Percentiles rank a stretch among this genome's conserved stretches.
Evolutionary conservation across 257 asterid genomes (phyloP).

Genomic region (Voacanga thouarsii): DNA sequence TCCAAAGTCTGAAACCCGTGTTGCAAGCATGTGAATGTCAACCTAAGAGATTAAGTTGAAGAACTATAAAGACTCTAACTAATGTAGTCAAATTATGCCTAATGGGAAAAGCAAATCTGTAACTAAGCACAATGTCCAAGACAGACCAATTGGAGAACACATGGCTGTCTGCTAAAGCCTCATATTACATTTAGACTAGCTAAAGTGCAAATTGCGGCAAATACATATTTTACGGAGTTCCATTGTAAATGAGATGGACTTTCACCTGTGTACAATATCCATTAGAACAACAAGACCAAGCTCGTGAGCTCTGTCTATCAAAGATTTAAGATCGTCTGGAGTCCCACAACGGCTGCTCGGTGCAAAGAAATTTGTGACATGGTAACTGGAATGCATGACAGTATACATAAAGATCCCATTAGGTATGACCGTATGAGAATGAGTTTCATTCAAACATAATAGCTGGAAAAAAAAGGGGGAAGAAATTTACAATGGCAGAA

Average conservation of each 20-base stretch:
- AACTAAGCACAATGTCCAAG: neutral
- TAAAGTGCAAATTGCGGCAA: neutral
- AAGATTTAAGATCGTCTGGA: slow-evolving; percentile 93
- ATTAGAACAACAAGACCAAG: slow-evolving; percentile 90
- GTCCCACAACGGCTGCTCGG: slow-evolving; percentile 99
- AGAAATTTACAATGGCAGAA: neutral
- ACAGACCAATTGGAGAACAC: neutral
- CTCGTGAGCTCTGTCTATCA: slow-evolving; percentile 97
- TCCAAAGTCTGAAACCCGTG: neutral
- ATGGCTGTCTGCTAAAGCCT: neutral
- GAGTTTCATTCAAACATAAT: neutral
- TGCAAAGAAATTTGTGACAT: slow-evolving; percentile 97
- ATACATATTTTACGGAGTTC: slow-evolving; percentile 17
- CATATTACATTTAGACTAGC: neutral
- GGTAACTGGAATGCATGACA: slow-evolving; percentile 62
- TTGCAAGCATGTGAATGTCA: neutral
- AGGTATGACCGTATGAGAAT: neutral
- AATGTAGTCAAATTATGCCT: neutral
- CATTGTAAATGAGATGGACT: slow-evolving; percentile 11
- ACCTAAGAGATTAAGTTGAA: neutral
- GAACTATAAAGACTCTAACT: neutral
- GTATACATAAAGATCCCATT: neutral
- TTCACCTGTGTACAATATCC: slow-evolving; percentile 99
- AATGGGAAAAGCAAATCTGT: neutral
- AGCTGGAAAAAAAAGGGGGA: neutral